These are phyloP conservation scores for Mallotus nudiflorus DNA, from an alignment of 345 rosid genomes.

Conservation along the genomic window DNA sequence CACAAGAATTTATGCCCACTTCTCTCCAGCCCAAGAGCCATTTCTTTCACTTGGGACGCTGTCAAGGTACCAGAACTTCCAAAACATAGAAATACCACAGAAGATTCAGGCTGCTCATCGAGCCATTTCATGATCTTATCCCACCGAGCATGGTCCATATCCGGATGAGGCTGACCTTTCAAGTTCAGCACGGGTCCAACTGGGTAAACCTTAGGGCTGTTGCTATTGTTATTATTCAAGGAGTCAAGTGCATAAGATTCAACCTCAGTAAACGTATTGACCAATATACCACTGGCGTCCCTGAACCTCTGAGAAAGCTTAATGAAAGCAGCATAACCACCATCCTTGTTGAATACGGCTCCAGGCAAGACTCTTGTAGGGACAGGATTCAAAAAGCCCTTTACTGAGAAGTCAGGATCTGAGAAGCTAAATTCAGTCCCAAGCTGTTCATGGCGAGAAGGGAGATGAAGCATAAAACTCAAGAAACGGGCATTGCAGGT, in stretches of 20 bases:
- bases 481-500: conserved; percentile 14
- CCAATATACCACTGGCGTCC: conserved; percentile 10
- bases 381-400: conserved; percentile 6
- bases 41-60: no score
- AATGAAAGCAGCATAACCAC: no score
- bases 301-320: no score
- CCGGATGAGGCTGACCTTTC: neutral
- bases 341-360: no score
- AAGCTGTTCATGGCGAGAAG: conserved; percentile 3
- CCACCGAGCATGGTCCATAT: neutral
- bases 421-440: conserved; percentile 5
- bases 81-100: no score
- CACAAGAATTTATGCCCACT: conserved; percentile 23
- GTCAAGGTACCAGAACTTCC: no score
- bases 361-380: neutral
- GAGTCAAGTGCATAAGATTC: neutral
- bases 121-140: conserved; percentile 14
- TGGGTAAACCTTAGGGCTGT: neutral
- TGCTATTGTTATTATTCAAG: neutral
- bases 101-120: no score
- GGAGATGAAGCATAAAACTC: conserved; percentile 14
- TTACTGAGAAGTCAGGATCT: neutral
- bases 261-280: conserved; percentile 12
- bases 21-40: no score
- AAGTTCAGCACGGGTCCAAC: conserved; percentile 1